Evolutionary conservation across 192 early-diverging fungal genomes (phyloP), one percentile per base, ranked within the genome.

Genomic region (Podila minutissima): DNA sequence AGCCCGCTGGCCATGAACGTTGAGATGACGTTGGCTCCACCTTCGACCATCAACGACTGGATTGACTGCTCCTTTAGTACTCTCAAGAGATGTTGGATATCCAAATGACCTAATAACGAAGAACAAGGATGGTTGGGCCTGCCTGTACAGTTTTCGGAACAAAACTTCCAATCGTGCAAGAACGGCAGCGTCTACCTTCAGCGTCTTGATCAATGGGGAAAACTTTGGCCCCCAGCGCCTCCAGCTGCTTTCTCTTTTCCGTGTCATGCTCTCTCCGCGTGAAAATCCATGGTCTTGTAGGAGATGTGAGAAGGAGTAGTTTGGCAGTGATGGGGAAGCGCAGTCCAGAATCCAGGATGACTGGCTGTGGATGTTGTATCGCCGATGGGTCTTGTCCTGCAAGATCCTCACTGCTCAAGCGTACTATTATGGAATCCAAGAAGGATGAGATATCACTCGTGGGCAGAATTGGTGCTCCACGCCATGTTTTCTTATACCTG

Each of bases 21-120:
- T 8, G 89, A 82, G 55, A 97, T 95, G 7, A 97, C 83, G 29
- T 74, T 76, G 0, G 94, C 91, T 26, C 96, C 96, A 38, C 96
- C 96, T 88, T 97, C 96, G 13, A 97, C 92, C 96, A 97, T 97
- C 37, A 97, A 62, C 5, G 77, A 64, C 11, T 66, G 46, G 24
- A 95, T 88, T 82, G 50, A 74, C 29, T 55, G 62, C 22, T 35
- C 20, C 13, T 55, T 28, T 24, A 84, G 53, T n/a, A 24, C 66
- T 29, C 62, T 41, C 19, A 84, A 62, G 11, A 84, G 28, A 24
- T 71, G 38, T 35, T 26, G 20, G n/a, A 82, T n/a, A 1, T 74
- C 75, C 32, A 77, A 55, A 26, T 71, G 31, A 20, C 74, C 84
- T 86, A 67, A 12, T 15, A 29, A 19, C 15, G 19, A 37, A 57